phyloP scores from a whole-genome alignment of 495 filamentous ascomycete genomes.

The Neurospora cerealis region DNA sequence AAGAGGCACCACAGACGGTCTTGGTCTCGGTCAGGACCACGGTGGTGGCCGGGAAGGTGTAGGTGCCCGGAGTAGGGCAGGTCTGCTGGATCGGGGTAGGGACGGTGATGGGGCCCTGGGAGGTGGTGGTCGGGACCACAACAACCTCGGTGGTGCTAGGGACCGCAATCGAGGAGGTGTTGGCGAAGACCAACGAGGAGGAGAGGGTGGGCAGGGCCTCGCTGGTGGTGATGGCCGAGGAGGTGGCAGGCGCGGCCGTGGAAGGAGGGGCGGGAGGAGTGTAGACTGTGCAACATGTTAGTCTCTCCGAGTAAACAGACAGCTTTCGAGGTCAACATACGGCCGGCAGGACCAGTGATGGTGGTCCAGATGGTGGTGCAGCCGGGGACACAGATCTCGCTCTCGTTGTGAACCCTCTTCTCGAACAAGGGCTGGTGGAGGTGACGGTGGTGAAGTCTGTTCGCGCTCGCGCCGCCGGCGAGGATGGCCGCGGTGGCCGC shows the following conservation, averaged over 20 bases:
- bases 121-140: constrained; percentile 12
- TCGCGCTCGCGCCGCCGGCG: constrained; percentile 49
- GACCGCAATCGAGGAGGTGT: background rate
- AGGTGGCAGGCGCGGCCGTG: constrained; percentile 13
- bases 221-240: constrained; percentile 3
- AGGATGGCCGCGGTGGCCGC: constrained; percentile 54
- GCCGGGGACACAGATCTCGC: constrained; percentile 41
- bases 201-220: background rate
- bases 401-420: constrained; percentile 32
- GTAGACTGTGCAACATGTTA: constrained; percentile 7
- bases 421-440: constrained; percentile 51
- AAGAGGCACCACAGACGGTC: constrained; percentile 55
- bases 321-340: constrained; percentile 30
- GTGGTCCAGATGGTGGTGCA: constrained; percentile 59
- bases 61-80: constrained; percentile 61
- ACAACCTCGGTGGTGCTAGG: constrained; percentile 10
- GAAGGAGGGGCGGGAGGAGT: constrained; percentile 29
- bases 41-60: constrained; percentile 73
- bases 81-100: constrained; percentile 59
- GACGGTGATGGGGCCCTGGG: constrained; percentile 32
- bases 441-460: constrained; percentile 46
- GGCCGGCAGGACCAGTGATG: constrained; percentile 48
- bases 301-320: background rate
- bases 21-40: constrained; percentile 55
- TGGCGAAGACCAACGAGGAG: background rate